Base-by-base conservation (phyloP, 1,284 basidiomycete genomes). In the Somion occarium region DNA sequence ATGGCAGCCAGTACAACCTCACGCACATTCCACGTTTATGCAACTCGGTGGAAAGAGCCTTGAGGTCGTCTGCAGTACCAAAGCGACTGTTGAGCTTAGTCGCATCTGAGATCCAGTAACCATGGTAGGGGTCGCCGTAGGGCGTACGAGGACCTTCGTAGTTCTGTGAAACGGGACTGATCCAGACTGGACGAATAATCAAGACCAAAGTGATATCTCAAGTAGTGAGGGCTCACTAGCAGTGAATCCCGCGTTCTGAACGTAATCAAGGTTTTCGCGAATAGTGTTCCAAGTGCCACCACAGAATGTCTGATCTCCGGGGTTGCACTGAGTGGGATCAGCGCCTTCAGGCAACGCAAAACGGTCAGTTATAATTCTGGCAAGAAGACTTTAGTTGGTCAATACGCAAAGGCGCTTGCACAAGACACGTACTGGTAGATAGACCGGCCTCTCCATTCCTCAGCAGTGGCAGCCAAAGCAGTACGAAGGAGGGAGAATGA, bases 201-300 rank as follows among this genome's bases (percentile, higher is more conserved):
- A 54, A 12, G 39, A 43, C 37, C 20, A 22, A 37, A 38, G n/a
- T n/a, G n/a, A n/a, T n/a, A n/a, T n/a, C n/a, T n/a, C n/a, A n/a
- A n/a, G n/a, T 12, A 37, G 49, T 50, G 49, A 41, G 30, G 60
- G 65, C 81, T 66, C 65, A 88, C 74, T 79, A 56, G 87, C 86
- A 41, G 87, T 88, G 64, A 89, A 87, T 4, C 88, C 89, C 62
- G 85, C 84, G 58, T 79, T 71, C 61, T 90, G 82, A 53, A 91
- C 83, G 66, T 91, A 91, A 67, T 91, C 87, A 41, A 92, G 73
- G 64, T 89, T 88, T 56, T 82, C 75, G 49, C 76, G 79, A 61
- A 90, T 84, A 15, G 83, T 83, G 30, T 81, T 81, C 87, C 88
- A 91, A 9, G 82, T 89, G 3, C 90, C 88, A 26, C 88, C 88